phyloP scores from a whole-genome alignment of 345 rosid species.

The Eucalyptus erythrocorys region DNA sequence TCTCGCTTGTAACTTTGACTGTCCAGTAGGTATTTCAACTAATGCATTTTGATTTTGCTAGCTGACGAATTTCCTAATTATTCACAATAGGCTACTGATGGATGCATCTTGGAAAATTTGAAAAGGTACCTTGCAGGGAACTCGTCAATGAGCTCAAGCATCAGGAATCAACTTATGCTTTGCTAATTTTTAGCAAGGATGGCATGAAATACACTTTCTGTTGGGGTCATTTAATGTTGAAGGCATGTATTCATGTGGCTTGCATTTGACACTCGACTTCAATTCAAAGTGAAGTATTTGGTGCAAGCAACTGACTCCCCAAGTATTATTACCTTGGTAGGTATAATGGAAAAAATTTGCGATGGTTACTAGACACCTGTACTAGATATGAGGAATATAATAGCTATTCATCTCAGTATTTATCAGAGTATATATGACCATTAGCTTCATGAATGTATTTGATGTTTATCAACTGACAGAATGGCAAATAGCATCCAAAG shows the following conservation, averaged over 20 bases:
- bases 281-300: neutral
- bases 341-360: neutral
- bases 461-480: neutral
- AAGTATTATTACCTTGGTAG: neutral
- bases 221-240: neutral
- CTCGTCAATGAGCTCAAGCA: neutral
- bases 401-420: neutral
- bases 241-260: neutral
- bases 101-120: neutral
- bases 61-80: neutral
- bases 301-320: neutral
- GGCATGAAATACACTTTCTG: neutral
- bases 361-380: neutral
- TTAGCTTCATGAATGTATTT: neutral
- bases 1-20: neutral
- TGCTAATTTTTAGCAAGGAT: neutral
- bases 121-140: neutral
- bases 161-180: neutral
- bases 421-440: neutral
- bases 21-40: neutral
- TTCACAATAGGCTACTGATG: neutral
- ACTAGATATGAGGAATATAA: neutral
- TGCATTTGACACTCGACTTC: neutral
- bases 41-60: neutral
- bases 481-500: neutral